A percentile compares a stretch with the other conserved stretches of the same genome.
Conservation (phyloP, 2,329 filamentous ascomycete genomes). For the Gnomoniopsis smithogilvyi region DNA sequence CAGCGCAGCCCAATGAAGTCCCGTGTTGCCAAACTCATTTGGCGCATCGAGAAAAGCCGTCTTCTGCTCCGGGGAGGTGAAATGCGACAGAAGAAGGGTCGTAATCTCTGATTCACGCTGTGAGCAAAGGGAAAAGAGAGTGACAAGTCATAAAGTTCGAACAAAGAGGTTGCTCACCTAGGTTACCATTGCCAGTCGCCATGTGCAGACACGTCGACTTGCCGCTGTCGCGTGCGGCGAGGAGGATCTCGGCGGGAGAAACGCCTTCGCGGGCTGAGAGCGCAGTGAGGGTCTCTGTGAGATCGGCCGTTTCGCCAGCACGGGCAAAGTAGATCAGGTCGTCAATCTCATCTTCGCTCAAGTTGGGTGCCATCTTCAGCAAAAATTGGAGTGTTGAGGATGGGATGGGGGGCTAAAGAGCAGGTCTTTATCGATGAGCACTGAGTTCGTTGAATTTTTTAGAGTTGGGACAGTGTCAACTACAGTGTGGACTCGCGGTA, state of each 20-base stretch:
- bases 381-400: too few relatives aligned
- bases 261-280: slow-evolving; percentile 61
- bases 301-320: slow-evolving; percentile 68
- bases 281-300: slow-evolving; percentile 56
- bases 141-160: background rate
- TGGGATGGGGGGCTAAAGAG: too few relatives aligned
- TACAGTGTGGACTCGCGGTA: too few relatives aligned
- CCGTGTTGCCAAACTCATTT: slow-evolving; percentile 85
- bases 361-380: slow-evolving; percentile 42
- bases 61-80: slow-evolving; percentile 38
- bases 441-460: too few relatives aligned
- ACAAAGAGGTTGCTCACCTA: slow-evolving; percentile 51
- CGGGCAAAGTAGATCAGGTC: slow-evolving; percentile 88
- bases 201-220: slow-evolving; percentile 87
- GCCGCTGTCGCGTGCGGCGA: slow-evolving; percentile 67
- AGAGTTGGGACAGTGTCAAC: too few relatives aligned
- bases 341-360: slow-evolving; percentile 80
- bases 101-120: slow-evolving; percentile 38
- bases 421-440: too few relatives aligned
- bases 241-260: slow-evolving; percentile 61
- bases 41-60: slow-evolving; percentile 60
- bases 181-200: slow-evolving; percentile 85
- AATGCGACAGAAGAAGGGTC: slow-evolving; percentile 38
- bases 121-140: background rate
- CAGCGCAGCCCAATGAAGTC: slow-evolving; percentile 89